Base-by-base conservation (phyloP, 495 filamentous ascomycete species). In the Aspergillus kassunensis region DNA sequence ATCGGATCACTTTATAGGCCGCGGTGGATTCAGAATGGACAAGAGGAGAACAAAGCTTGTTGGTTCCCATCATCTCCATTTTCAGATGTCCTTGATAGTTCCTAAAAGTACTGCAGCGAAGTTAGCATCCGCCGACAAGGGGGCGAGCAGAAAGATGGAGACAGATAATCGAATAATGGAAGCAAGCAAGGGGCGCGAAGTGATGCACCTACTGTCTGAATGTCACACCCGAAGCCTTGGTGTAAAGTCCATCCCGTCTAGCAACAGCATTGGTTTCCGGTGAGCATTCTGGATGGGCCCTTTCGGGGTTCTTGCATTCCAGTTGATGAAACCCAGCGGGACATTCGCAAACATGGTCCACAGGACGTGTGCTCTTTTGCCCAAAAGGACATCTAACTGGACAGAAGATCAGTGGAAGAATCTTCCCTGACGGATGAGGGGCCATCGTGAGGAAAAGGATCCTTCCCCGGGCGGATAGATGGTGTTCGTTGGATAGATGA, bases 231-330 rank as follows among this genome's bases (percentile, higher is more conserved):
- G 51, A 46, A 53, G 51, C 51, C 51, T 46, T 53, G 34, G 51
- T 53, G 51, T 53, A 53, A 53, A 53, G 12, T 41, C 24, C 34
- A 37, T 31, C 43, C 33, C 23, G 15, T 46, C 51, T 23, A 27
- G 4, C 51, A 41, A 53, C 39, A 13, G 23, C 40, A 45, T 39
- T 46, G 31, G 29, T 18, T 21, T 40, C 42, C 42, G 19, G 35
- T 44, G 42, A 36, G 42, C 43, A 53, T 53, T 53, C 51, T 53
- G 51, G 51, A 53, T 41, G 27, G 31, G 35, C 35, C 42, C 41
- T 43, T 44, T 45, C 36, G 42, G 44, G 51, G 51, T 53, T 53
- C 51, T 35, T 53, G 51, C 51, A 53, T 53, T 53, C 51, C 51
- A 46, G 40, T 39, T 31, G 42, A 53, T 46, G 51, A 53, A 44